Conservation (phyloP, 768 basidiomycete genomes). For the Amanita polypyramis region DNA sequence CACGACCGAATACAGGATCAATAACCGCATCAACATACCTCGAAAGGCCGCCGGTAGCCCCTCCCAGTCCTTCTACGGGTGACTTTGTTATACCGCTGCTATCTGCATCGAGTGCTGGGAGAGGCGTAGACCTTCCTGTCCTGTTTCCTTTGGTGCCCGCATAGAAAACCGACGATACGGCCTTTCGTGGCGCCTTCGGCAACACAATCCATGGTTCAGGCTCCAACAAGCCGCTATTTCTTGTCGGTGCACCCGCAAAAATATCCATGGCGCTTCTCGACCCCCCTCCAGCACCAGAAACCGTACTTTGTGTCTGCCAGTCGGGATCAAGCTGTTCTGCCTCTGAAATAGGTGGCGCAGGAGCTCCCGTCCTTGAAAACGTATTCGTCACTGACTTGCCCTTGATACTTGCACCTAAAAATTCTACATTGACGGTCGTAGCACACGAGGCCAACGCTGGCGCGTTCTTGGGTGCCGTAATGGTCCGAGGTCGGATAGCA, state of each 20-base stretch:
- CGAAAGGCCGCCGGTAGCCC: slow-evolving; percentile 31
- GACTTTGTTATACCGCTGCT: slow-evolving; percentile 10
- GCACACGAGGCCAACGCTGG: slow-evolving; percentile 82
- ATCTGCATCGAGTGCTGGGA: neutral
- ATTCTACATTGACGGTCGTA: slow-evolving; percentile 95
- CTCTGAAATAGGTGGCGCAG: neutral
- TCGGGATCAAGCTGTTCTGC: slow-evolving; percentile 1
- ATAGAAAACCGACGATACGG: slow-evolving; percentile 17
- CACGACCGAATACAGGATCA: slow-evolving; percentile 27
- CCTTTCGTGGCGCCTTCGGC: slow-evolving; percentile 23
- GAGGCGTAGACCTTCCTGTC: neutral
- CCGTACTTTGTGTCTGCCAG: neutral
- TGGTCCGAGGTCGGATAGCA: slow-evolving; percentile 28
- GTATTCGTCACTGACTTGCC: slow-evolving; percentile 31
- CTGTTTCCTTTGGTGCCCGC: neutral
- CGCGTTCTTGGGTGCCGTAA: slow-evolving; percentile 59
- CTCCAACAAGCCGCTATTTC: slow-evolving; percentile 16
- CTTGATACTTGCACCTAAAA: slow-evolving; percentile 51
- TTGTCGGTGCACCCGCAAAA: slow-evolving; percentile 77
- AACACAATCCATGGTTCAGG: slow-evolving; percentile 70
- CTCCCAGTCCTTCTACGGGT: slow-evolving; percentile 11
- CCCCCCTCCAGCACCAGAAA: neutral
- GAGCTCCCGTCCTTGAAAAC: slow-evolving; percentile 8
- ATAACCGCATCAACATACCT: slow-evolving; percentile 73
- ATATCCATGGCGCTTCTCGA: slow-evolving; percentile 61